phyloP scores from a whole-genome alignment of 352 stramenopile species.

The Phytophthora melonis region DNA sequence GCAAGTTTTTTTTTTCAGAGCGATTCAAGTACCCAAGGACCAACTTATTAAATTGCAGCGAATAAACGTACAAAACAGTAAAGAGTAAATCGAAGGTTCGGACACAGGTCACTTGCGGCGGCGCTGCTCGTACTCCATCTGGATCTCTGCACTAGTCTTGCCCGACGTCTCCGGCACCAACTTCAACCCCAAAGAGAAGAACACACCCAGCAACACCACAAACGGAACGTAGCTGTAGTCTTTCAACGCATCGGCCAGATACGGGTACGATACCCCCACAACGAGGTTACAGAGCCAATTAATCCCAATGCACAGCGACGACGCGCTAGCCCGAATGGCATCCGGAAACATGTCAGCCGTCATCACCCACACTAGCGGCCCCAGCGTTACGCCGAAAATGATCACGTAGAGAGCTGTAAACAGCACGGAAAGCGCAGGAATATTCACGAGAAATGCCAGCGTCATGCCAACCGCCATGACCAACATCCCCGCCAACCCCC shows the following conservation, averaged over 20 bases:
- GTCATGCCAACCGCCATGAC: constrained; percentile 61
- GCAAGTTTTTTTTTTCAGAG: no score
- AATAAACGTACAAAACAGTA: no score
- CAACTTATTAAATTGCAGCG: no score
- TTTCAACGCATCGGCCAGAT: constrained; percentile 48
- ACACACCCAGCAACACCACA: constrained; percentile 51
- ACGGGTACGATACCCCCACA: constrained; percentile 64
- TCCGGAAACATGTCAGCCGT: constrained; percentile 37
- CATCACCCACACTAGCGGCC: constrained; percentile 34
- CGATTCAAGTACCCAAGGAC: no score
- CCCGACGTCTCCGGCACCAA: constrained; percentile 70
- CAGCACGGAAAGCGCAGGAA: constrained; percentile 60
- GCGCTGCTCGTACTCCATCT: constrained; percentile 43
- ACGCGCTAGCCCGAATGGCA: constrained; percentile 29
- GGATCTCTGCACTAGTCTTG: constrained; percentile 71
- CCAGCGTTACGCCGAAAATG: constrained; percentile 36
- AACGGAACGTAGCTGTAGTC: constrained; percentile 60
- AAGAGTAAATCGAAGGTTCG: not conserved
- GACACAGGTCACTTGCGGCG: not conserved
- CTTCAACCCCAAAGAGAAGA: constrained; percentile 47
- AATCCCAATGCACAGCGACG: constrained; percentile 36
- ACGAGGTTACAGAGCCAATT: constrained; percentile 70
- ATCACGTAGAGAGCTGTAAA: constrained; percentile 55
- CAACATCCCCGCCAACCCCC: constrained; percentile 51
- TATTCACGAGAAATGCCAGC: constrained; percentile 45